These are phyloP conservation scores for Hygrophila difformis DNA, from an alignment of 257 asterid genomes.

Conservation along the genomic window DNA sequence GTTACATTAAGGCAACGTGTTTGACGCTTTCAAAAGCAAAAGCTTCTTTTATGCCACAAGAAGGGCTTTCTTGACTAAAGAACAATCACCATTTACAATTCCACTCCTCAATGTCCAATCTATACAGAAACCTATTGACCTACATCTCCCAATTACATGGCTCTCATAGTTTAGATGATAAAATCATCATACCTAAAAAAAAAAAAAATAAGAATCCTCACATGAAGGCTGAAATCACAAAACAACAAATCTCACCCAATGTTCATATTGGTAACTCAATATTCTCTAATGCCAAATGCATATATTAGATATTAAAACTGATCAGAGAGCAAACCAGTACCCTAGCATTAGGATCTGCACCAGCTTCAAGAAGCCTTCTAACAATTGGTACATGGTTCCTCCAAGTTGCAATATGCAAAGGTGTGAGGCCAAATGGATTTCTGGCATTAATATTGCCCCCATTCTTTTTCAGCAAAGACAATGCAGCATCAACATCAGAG, in stretches of 20 bases:
- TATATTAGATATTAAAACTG: slow-evolving; percentile 2
- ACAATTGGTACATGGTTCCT: slow-evolving; percentile 82
- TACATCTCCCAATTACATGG: slow-evolving; percentile 11
- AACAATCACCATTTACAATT: slow-evolving; percentile 5
- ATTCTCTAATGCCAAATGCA: slow-evolving; percentile 10
- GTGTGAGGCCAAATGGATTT: slow-evolving; percentile 70
- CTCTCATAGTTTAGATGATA: no score
- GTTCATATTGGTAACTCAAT: slow-evolving; percentile 19
- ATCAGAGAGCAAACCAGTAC: slow-evolving; percentile 36
- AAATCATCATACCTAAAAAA: slow-evolving; percentile 3
- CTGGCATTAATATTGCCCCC: slow-evolving; percentile 78
- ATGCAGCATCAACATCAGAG: slow-evolving; percentile 57
- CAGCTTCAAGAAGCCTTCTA: slow-evolving; percentile 88
- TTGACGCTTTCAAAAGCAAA: no score
- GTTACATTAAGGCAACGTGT: no score
- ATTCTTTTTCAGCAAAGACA: slow-evolving; percentile 61
- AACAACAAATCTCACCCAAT: slow-evolving; percentile 23
- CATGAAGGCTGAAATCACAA: slow-evolving; percentile 19
- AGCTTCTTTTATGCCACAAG: no score
- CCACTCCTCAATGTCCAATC: slow-evolving; percentile 16
- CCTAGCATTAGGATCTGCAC: slow-evolving; percentile 99
- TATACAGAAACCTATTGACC: background rate
- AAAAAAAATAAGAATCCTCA: slow-evolving; percentile 16
- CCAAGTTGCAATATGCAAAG: slow-evolving; percentile 94
- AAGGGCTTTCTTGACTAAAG: no score